Evolutionary conservation across 768 basidiomycete species (phyloP).

Genomic region (Lyophyllum semitale): DNA sequence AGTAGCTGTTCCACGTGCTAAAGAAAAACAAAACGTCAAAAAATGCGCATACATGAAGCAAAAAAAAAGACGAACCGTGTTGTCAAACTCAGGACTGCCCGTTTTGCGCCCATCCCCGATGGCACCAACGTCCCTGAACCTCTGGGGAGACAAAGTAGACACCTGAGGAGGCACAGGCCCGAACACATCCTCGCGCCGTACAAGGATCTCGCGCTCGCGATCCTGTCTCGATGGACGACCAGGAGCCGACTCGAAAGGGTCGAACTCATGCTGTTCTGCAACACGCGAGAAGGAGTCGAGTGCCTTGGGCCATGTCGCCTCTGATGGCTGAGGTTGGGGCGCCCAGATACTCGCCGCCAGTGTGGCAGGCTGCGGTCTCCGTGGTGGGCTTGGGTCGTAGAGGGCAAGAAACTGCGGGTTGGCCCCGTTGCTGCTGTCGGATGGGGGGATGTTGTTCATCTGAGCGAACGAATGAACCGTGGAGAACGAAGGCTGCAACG

Average conservation of each 20-base stretch:
- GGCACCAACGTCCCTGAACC: slow-evolving; percentile 60
- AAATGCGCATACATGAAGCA: slow-evolving; percentile 6
- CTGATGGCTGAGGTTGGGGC: slow-evolving; percentile 72
- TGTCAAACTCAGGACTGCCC: slow-evolving; percentile 50
- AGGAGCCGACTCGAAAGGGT: slow-evolving; percentile 3
- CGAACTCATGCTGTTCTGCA: slow-evolving; percentile 44
- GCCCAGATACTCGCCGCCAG: slow-evolving; percentile 76
- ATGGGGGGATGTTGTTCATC: slow-evolving; percentile 31
- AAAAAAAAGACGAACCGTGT: slow-evolving; percentile 11
- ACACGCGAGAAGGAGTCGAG: slow-evolving; percentile 62
- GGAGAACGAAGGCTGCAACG: background rate
- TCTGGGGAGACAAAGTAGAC: slow-evolving; percentile 15
- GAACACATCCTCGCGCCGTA: slow-evolving; percentile 65
- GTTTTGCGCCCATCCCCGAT: slow-evolving; percentile 81
- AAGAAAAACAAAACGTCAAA: background rate
- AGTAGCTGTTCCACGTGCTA: slow-evolving; percentile 83
- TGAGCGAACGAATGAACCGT: slow-evolving; percentile 21
- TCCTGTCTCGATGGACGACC: background rate
- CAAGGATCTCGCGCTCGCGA: slow-evolving; percentile 16
- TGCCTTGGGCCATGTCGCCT: slow-evolving; percentile 67
- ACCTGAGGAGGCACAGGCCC: slow-evolving; percentile 48
- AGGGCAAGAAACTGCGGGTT: slow-evolving; percentile 35
- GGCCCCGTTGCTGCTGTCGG: slow-evolving; percentile 2
- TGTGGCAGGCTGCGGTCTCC: slow-evolving; percentile 34
- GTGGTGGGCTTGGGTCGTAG: slow-evolving; percentile 38